Base-by-base conservation (phyloP, 2,329 filamentous ascomycete species). In the Cladosporium oxysporum region DNA sequence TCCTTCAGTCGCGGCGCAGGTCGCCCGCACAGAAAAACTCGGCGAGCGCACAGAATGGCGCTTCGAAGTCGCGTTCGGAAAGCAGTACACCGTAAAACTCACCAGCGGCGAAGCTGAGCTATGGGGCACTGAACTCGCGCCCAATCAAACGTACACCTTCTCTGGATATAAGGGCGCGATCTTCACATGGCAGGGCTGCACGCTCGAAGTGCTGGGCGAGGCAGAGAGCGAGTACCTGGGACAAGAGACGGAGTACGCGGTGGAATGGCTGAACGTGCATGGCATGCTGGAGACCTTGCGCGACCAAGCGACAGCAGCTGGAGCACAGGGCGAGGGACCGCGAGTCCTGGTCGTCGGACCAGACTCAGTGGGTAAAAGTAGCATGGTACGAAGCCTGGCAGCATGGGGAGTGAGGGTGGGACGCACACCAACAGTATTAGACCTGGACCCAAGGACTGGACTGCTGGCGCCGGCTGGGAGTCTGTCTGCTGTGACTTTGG, bases 61-160 rank as follows among this genome's bases (percentile, higher is more conserved):
- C 29, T 79, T 79, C 71, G 78, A 80, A 63, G 74, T 78, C 31
- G 72, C 72, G 3, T 77, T 77, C 66, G 67, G 66, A 18, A 73
- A 73, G 59, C 62, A 69, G 41, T 78, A 77, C 73, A 75, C 66
- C 62, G 73, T 84, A 71, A 79, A 93, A 81, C 83, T 98, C 29
- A 80, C 92, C 65, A 87, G 85, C 37, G 95, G 95, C 68, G 92
- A 90, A 1, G 95, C 94, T 58, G 95, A 99, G 79, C 88, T 96
- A 75, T 97, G 98, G 76, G 95, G 95, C 76, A 93, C 94, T 64
- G 95, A 99, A 80, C 90, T 99, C 52, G 93, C 93, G 12, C 85
- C 87, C 11, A 90, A 90, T 65, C 90, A 90, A 61, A 84, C 87
- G 11, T 98, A 98, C 81, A 89, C 84, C 35, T 94, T 99, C 78